Base-by-base conservation (phyloP, 2,329 filamentous ascomycete genomes). In the Curvularia verruculosa region DNA sequence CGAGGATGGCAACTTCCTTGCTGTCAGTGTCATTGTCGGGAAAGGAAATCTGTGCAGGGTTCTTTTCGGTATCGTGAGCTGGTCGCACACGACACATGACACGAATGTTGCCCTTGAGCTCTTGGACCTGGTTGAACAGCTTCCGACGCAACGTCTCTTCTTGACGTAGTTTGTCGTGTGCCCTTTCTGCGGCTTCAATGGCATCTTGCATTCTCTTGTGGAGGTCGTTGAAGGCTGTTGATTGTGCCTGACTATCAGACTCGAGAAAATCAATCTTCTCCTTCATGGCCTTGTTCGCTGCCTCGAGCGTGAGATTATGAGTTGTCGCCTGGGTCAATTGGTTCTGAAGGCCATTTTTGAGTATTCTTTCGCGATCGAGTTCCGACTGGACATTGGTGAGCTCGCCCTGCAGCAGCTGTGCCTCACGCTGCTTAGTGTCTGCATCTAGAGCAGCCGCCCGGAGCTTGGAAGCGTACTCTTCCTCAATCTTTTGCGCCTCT, bases 51-150 rank as follows among this genome's bases (percentile, higher is more conserved):
- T 86, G 85, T 3, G 94, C 92, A 12, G 86, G 82, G 23, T 87
- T 83, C 8, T 78, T 77, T 55, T 90, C 88, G 0, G 80, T 23
- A 81, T 81, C 59, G 53, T 69, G 21, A 90, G 89, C 81, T 1
- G 95, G 95, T 39, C 96, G 89, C 26, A 98, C 94, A 73, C 95
- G 88, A 72, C 94, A 98, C 86, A 99, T 99, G 64, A 99, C 95
- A 19, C 95, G 89, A 70, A 99, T 99, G 73, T 99, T 99, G 68
- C 95, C 95, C 76, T 96, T 97, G 58, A 99, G 85, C 72, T 99
- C 95, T 75, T 99, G 92, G 45, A 99, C 94, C 75, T 96, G 95
- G 77, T 98, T 98, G 81, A 98, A 96, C 0, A 99, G 84, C 66
- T 96, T 94, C 21, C 95, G 86, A 13, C 95, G 87, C 49, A 96